Evolutionary conservation across 169 alveolate species (phyloP).

Genomic region (Neospora caninum): DNA sequence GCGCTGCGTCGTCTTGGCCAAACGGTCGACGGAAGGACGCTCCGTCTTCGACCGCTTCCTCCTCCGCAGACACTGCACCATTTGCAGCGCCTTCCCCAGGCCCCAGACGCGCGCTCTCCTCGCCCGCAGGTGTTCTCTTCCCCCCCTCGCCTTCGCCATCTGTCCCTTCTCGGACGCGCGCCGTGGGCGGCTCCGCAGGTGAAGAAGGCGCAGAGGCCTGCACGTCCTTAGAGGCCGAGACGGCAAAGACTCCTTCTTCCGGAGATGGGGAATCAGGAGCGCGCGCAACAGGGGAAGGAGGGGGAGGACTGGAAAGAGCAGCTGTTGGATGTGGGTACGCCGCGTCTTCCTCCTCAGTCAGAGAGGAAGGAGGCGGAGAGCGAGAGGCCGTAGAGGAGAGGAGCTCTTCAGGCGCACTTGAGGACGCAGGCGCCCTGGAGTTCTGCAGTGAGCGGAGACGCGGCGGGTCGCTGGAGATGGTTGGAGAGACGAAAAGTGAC

Average conservation of each 20-base stretch:
- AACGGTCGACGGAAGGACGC: not conserved
- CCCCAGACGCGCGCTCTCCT: not conserved
- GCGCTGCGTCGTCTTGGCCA: slow-evolving; percentile 1
- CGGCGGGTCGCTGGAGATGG: not conserved
- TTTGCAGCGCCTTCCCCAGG: not conserved
- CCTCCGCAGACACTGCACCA: not conserved
- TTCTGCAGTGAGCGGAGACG: not conserved
- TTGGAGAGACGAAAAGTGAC: not conserved
- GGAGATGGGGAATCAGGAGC: not conserved
- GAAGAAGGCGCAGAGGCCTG: too few species aligned
- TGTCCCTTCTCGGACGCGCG: not conserved
- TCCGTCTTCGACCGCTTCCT: not conserved
- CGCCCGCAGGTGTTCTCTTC: not conserved
- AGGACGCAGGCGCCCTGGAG: not conserved
- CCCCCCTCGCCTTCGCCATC: not conserved
- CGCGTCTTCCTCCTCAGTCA: not conserved
- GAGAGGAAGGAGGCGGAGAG: not conserved
- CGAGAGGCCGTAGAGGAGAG: not conserved
- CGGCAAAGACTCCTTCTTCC: not conserved
- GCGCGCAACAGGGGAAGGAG: not conserved
- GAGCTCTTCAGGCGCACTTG: not conserved
- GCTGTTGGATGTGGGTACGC: not conserved
- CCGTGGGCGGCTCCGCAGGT: not conserved
- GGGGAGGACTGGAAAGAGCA: not conserved
- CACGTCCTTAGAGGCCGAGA: not conserved